A percentile compares a stretch with the other conserved stretches of the same genome.
Evolutionary conservation across 495 filamentous ascomycete species (phyloP).

Genomic region (Xylaria cubensis): DNA sequence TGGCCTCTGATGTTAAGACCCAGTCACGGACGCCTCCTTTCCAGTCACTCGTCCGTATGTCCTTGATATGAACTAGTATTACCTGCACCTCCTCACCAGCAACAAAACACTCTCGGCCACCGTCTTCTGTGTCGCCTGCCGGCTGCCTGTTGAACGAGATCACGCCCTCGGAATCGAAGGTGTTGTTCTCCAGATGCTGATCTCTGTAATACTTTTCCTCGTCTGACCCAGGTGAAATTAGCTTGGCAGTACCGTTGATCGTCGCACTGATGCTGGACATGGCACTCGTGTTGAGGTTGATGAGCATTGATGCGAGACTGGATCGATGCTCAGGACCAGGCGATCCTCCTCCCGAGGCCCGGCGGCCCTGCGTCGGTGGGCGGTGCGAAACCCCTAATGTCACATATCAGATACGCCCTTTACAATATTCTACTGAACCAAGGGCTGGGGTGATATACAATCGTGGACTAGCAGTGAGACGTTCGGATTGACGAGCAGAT

Average conservation of each 20-base stretch:
- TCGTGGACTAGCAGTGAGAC: constrained; percentile 97
- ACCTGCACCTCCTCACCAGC: constrained; percentile 73
- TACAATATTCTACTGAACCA: background rate
- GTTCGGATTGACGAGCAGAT: constrained; percentile 84
- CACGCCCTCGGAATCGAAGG: constrained; percentile 66
- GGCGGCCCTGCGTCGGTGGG: constrained; percentile 75
- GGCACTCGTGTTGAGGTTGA: constrained; percentile 87
- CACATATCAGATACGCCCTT: background rate
- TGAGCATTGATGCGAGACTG: constrained; percentile 78
- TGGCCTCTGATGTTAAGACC: constrained; percentile 60
- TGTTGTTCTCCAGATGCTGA: constrained; percentile 89
- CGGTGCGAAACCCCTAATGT: constrained; percentile 80
- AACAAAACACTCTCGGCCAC: constrained; percentile 65
- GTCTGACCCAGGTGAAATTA: constrained; percentile 73
- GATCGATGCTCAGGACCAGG: constrained; percentile 68
- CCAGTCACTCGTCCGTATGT: constrained; percentile 82
- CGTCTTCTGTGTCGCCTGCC: constrained; percentile 47
- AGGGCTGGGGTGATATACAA: constrained; percentile 54
- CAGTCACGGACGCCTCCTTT: constrained; percentile 80
- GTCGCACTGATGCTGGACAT: constrained; percentile 92
- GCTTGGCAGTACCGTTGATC: constrained; percentile 80
- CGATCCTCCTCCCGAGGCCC: constrained; percentile 63
- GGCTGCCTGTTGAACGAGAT: constrained; percentile 38
- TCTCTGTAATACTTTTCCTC: constrained; percentile 84
- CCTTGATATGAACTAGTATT: constrained; percentile 73